Base-by-base conservation (phyloP, 306 rosid genomes). In the Fragaria nilgerrensis region DNA sequence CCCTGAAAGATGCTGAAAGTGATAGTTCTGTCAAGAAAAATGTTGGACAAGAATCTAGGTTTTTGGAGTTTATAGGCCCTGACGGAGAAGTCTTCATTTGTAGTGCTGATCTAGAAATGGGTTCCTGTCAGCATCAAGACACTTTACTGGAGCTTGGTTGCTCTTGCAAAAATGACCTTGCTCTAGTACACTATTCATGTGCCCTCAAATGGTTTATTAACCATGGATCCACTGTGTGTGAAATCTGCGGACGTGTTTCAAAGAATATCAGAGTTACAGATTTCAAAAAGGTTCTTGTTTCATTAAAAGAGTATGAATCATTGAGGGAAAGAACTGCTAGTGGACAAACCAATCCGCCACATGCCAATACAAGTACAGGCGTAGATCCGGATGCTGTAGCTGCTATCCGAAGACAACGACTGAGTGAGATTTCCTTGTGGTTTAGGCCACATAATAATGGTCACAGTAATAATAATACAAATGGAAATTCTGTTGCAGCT, bases 341-440 rank as follows among this genome's bases (percentile, higher is more conserved):
- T 69, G 98, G 98, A 43, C 91, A 82, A 81, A 89, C 93, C 6
- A 77, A 87, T 85, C 85, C 89, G 19, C 65, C 84, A 23, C 90
- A 81, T 45, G 85, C 83, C 62, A 80, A 47, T 66, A 59, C 87
- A 34, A 79, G 77, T 80, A 68, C 85, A 13, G 88, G 83, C 43
- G 85, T 94, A 44, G 98, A 92, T 86, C 98, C 98, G 12, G 97
- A 92, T 85, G 98, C 97, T 20, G 88, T 95, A 81, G 98, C 98
- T 75, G 97, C 98, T 41, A 87, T 95, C 41, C 89, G 93, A 74
- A 85, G 98, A 88, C 98, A 89, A 77, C 82, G 98, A 62, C 88
- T 95, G 71, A 86, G 91, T 82, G 98, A 95, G 86, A 92, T 95
- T 74, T 87, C 97, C n/a, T 75, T 82, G 48, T 95, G 98, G 98